Percentiles rank a stretch among this genome's conserved stretches.
These are phyloP conservation scores for Ogataea haglerorum DNA, from an alignment of 805 yeast species.

Conservation along the genomic window DNA sequence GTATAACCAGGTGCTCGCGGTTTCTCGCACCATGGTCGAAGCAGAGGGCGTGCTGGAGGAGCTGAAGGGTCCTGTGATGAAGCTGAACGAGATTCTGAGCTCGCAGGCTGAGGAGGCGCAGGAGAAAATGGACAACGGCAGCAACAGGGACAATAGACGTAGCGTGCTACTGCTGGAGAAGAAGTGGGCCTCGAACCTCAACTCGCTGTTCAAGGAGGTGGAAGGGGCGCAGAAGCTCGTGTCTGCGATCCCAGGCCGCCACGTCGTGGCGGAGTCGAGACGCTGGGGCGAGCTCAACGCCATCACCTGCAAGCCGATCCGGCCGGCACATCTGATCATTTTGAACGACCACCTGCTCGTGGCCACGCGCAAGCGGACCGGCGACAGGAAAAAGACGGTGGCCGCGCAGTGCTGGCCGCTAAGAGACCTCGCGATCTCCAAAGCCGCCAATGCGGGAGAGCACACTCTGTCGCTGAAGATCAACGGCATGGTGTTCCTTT, in stretches of 20 bases:
- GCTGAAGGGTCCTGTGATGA: constrained; percentile 57
- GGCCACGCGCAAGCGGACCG: constrained; percentile 57
- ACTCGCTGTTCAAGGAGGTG: constrained; percentile 69
- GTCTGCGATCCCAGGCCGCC: constrained; percentile 75
- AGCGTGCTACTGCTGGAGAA: constrained; percentile 71
- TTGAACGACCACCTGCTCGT: constrained; percentile 74
- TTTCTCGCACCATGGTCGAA: constrained; percentile 56
- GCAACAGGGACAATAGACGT: constrained; percentile 51
- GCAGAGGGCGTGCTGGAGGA: constrained; percentile 63
- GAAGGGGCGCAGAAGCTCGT: constrained; percentile 87
- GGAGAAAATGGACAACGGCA: constrained; percentile 9
- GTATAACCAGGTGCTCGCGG: constrained; percentile 55
- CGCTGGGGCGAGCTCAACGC: constrained; percentile 85
- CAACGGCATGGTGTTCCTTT: constrained; percentile 41
- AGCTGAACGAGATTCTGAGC: constrained; percentile 55
- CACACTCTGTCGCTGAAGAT: constrained; percentile 20
- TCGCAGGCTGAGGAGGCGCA: constrained; percentile 35
- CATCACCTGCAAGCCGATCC: constrained; percentile 77
- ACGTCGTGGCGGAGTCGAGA: constrained; percentile 71
- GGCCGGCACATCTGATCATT: constrained; percentile 71
- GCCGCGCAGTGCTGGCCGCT: constrained; percentile 82
- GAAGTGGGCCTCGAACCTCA: constrained; percentile 76
- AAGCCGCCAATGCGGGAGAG: constrained; percentile 29
- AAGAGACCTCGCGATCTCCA: constrained; percentile 50
- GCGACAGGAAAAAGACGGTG: constrained; percentile 36